Evolutionary conservation across 164 flowering plant species (phyloP).

Genomic region (Pachysandra terminalis): DNA sequence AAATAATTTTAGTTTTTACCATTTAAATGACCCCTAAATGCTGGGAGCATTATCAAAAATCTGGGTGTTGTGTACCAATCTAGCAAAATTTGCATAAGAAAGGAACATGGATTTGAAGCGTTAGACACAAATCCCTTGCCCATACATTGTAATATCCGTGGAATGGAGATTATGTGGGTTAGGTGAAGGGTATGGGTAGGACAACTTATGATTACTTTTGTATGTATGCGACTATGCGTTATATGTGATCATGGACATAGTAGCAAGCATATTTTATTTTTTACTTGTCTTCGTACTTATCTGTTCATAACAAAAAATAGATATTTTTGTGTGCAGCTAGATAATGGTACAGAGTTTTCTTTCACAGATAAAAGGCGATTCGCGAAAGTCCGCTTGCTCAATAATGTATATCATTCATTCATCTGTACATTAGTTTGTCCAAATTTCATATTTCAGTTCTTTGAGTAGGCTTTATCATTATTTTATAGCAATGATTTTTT

Average conservation of each 20-base stretch:
- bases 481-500: conserved; percentile 14
- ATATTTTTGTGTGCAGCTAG: conserved; percentile 51
- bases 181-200: too few relatives aligned
- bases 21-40: too few relatives aligned
- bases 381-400: conserved; percentile 94
- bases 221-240: too few relatives aligned
- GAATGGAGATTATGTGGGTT: too few relatives aligned
- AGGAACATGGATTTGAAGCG: too few relatives aligned
- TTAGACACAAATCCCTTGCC: too few relatives aligned
- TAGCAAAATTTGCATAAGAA: too few relatives aligned
- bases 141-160: too few relatives aligned
- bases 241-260: not conserved
- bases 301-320: not conserved
- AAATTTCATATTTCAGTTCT: not conserved
- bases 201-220: too few relatives aligned
- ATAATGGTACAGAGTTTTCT: conserved; percentile 91
- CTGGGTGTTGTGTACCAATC: too few relatives aligned
- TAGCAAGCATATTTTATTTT: not conserved
- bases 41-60: too few relatives aligned
- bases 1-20: too few relatives aligned
- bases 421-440: not conserved
- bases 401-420: conserved; percentile 49
- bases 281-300: not conserved
- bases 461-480: not conserved
- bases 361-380: conserved; percentile 98